Evolutionary conservation across 352 stramenopile species (phyloP), one percentile per base, ranked within the genome.

Genomic region (Globisporangium mamillatum): DNA sequence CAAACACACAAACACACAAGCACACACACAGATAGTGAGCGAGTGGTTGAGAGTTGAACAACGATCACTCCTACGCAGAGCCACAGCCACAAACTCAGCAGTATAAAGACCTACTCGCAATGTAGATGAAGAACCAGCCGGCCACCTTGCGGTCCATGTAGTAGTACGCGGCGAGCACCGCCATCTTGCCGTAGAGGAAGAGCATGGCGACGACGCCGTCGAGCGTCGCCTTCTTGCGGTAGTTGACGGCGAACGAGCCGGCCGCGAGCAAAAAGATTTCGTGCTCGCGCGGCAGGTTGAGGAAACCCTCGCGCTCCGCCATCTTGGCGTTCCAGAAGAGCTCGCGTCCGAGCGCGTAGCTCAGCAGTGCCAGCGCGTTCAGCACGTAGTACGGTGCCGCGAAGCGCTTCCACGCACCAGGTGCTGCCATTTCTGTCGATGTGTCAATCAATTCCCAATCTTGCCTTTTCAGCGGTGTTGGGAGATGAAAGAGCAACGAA

Each of bases 181-280:
- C 82, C 25, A 81, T 62, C 60, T 93, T 93, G 73, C 73, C 74
- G 67, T 91, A 91, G 67, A 89, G 72, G 69, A 91, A 89, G 60
- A 90, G 76, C 61, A 89, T 76, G n/a, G 83, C 69, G 44, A 92
- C 56, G 63, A 88, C 75, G 29, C 81, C 85, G 32, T 93, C 85
- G 16, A 75, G 63, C 36, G 85, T 92, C 59, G 85, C 79, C 66
- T 90, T 89, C 75, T 92, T 93, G 68, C 82, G 85, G 69, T 88
- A 91, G 71, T 92, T 93, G 22, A 93, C 69, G 48, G 81, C 58
- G 63, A 80, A 86, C 27, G 83, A 82, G 8, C 74, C 79, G 29
- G 76, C 25, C 24, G 84, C 77, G n/a, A 93, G 62, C 66, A 90
- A 27, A 14, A 90, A 78, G 65, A 93, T 87, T 63, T 93, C 83